These are phyloP conservation scores for Aspergillus carbonarius DNA, from an alignment of 2,329 filamentous ascomycete genomes.

Conservation along the genomic window DNA sequence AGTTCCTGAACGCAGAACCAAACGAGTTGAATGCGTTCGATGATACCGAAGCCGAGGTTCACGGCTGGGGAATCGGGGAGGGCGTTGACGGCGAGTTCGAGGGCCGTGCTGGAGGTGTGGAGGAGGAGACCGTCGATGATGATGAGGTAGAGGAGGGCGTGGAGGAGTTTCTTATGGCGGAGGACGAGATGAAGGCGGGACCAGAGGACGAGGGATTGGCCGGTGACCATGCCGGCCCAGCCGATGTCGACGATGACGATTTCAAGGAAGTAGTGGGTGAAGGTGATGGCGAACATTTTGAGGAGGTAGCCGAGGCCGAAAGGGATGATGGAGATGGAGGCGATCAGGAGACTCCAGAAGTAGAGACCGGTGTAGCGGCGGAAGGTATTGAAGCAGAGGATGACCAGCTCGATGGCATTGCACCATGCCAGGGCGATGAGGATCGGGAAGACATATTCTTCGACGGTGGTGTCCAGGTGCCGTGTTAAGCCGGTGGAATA, in stretches of 20 bases:
- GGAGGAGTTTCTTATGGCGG: constrained; percentile 35
- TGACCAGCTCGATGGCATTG: constrained; percentile 48
- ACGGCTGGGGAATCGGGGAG: constrained; percentile 22
- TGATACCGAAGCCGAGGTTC: constrained; percentile 38
- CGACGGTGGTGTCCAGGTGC: constrained; percentile 7
- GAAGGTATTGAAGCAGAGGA: constrained; percentile 50
- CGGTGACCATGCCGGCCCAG: constrained; percentile 50
- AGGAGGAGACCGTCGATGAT: constrained; percentile 44
- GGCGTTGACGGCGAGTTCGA: constrained; percentile 43
- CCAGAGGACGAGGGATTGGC: constrained; percentile 51
- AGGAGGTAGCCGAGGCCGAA: constrained; percentile 49
- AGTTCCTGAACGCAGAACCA: constrained; percentile 57
- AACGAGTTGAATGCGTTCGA: constrained; percentile 56
- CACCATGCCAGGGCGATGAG: constrained; percentile 49
- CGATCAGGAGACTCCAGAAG: constrained; percentile 49
- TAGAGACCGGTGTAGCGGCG: constrained; percentile 47
- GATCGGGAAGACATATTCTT: constrained; percentile 34
- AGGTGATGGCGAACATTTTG: constrained; percentile 42
- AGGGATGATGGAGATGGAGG: constrained; percentile 45
- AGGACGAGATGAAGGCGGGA: constrained; percentile 50
- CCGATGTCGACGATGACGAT: constrained; percentile 43
- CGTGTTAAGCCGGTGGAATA: constrained; percentile 6
- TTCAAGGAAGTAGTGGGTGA: constrained; percentile 33
- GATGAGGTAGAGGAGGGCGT: constrained; percentile 45
- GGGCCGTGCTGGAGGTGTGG: constrained; percentile 42